Percentiles rank a stretch among this genome's conserved stretches.
Conservation (phyloP, 352 stramenopile species). For the Globisporangium echinulatum region DNA sequence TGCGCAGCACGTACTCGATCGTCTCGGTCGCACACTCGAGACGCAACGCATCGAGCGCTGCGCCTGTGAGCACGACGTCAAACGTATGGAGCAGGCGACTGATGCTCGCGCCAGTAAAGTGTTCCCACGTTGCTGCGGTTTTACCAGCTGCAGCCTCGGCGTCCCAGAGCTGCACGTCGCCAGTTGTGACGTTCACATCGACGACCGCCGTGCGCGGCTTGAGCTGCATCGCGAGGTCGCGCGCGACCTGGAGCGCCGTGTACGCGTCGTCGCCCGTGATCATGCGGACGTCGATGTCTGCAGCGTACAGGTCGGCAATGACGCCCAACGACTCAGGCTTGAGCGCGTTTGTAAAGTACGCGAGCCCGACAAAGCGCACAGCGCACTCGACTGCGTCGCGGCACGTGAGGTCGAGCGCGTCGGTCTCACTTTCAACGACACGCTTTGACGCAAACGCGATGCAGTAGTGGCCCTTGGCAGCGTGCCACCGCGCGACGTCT, state of each 20-base stretch:
- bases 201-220: slow-evolving; percentile 1
- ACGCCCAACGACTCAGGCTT: slow-evolving; percentile 62
- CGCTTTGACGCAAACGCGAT: slow-evolving; percentile 31
- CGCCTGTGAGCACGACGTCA: slow-evolving; percentile 42
- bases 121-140: slow-evolving; percentile 7
- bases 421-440: slow-evolving; percentile 2
- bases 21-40: slow-evolving; percentile 26
- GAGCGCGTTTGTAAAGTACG: slow-evolving; percentile 82
- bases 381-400: slow-evolving; percentile 42
- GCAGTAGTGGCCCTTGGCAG: slow-evolving; percentile 65
- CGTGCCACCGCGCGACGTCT: slow-evolving; percentile 15
- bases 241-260: neutral
- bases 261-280: slow-evolving; percentile 74
- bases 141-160: neutral
- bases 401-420: slow-evolving; percentile 11
- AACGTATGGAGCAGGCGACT: slow-evolving; percentile 17
- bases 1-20: slow-evolving; percentile 26
- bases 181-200: slow-evolving; percentile 19
- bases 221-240: neutral
- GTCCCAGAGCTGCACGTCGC: neutral
- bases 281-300: slow-evolving; percentile 64
- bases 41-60: slow-evolving; percentile 32
- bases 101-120: slow-evolving; percentile 15
- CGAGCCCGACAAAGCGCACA: slow-evolving; percentile 57
- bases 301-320: slow-evolving; percentile 55